Evolutionary conservation across 192 early-diverging fungal species (phyloP), one percentile per base, ranked within the genome.

Genomic region (Spizellomyces punctatus): DNA sequence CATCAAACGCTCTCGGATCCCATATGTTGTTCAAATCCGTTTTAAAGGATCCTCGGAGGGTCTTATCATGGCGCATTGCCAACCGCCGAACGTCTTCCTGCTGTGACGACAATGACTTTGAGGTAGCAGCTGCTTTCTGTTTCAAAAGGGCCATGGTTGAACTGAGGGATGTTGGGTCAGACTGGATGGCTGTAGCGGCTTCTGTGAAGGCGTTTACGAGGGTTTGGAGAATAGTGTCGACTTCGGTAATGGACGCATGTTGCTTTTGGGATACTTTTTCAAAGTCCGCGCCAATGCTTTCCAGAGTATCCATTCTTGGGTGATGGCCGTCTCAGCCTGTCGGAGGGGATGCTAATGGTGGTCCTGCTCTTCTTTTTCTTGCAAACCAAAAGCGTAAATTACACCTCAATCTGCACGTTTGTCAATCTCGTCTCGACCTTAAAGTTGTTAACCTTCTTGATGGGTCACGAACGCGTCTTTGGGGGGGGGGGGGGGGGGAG

Each of bases 1-100:
- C 82, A 59, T 88, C 91, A 62, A 98, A 91, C 19, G 92, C 92
- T 50, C 82, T 81, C 17, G 94, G 93, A 71, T 80, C 78, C 79
- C 78, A 82, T n/a, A 72, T 71, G 10, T 57, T 48, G 67, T 82
- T 76, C 55, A 83, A 64, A 70, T 85, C 79, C 49, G 57, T 66
- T 43, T 80, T 82, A 66, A 80, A 82, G 0, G 69, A 58, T 27
- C 21, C 69, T 16, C 69, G 69, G 16, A 71, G 69, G 14, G 69
- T 71, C 43, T 71, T 71, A 7, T 71, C 69, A 27, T 71, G 69
- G 7, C 58, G 58, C 44, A 63, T 63, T 16, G 59, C 69, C 10
- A 17, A 14, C n/a, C 69, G 69, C 19, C 69, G 57, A 22, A 71
- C 45, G 7, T 71, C 69, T 52, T 71, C 69, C 21, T 71, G 69